These are phyloP conservation scores for Coemansia sp. DNA, from an alignment of 192 early-diverging fungal genomes.

Conservation along the genomic window DNA sequence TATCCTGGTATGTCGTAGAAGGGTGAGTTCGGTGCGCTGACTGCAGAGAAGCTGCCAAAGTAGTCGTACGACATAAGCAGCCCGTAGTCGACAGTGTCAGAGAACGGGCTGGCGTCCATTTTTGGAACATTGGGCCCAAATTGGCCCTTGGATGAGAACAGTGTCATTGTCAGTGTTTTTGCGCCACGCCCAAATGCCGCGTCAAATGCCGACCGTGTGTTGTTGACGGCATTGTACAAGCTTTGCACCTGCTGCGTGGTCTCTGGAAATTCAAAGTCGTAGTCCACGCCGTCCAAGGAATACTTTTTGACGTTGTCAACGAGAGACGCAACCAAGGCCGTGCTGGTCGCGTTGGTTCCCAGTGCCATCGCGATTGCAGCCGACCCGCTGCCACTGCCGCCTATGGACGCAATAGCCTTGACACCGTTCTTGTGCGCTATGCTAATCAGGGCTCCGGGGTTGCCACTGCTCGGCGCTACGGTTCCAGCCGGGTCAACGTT, in stretches of 20 bases:
- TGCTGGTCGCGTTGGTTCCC: conserved; percentile 33
- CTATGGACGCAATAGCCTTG: conserved; percentile 69
- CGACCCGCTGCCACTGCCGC: conserved; percentile 71
- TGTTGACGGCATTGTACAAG: conserved; percentile 60
- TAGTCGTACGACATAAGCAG: conserved; percentile 77
- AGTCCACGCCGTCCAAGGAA: conserved; percentile 65
- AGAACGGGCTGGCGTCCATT: conserved; percentile 61
- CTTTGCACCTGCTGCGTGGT: conserved; percentile 60
- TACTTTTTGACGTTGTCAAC: conserved; percentile 48
- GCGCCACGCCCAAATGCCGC: conserved; percentile 42
- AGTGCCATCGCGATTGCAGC: conserved; percentile 59
- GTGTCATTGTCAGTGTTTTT: conserved; percentile 67
- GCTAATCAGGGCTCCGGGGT: conserved; percentile 20
- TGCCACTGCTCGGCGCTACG: conserved; percentile 23
- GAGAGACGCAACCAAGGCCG: conserved; percentile 39
- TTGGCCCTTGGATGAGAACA: conserved; percentile 60
- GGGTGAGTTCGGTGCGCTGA: conserved; percentile 61
- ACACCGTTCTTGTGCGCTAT: conserved; percentile 43
- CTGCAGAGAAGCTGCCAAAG: conserved; percentile 60
- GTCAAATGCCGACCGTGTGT: conserved; percentile 61
- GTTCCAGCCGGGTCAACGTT: conserved; percentile 21
- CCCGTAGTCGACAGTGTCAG: conserved; percentile 65
- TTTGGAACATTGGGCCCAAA: conserved; percentile 54
- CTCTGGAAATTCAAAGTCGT: conserved; percentile 68
- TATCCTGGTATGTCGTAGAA: conserved; percentile 41